Evolutionary conservation across 306 rosid species (phyloP), one percentile per base, ranked within the genome.

Genomic region (Cucumis cinereus): DNA sequence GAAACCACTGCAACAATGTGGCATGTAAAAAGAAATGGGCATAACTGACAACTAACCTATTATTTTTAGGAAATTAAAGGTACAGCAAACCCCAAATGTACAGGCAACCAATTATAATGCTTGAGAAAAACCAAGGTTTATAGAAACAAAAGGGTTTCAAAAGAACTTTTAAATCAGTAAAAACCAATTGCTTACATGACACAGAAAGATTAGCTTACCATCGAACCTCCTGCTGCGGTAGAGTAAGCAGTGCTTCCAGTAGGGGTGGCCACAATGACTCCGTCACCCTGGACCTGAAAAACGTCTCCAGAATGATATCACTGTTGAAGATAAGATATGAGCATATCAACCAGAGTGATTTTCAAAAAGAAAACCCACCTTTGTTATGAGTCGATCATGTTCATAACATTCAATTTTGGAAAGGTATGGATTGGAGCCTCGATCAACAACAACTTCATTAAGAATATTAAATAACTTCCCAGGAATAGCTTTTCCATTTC

Each of bases 161-260:
- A 20, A 8, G 8, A 43, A 23, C 74, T 15, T 70, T 47, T 14
- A 19, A 70, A 26, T 70, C 75, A 23, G 35, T 43, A 24, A 24
- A 43, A 70, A 28, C 26, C 17, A 45, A 47, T 24, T 24, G 75
- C 41, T 14, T 70, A 23, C 40, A 8, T 22, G 23, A 70, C 56
- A 70, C 6, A 14, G 49, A 41, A 23, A 54, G 33, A 74, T 7
- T 11, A 55, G 77, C 52, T 53, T 74, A 74, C 77, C 77, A 74
- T 74, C 24, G 99, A 94, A 83, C 99, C 99, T 79, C 97, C 99
- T 55, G 99, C 97, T 80, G 99, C 97, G 14, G 99, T 94, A 80
- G 98, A 90, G 88, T 92, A 94, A 78, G 99, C 98, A 58, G 99
- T 94, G 80, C 99, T 94, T 85, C 99, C 99, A 2, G 99, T 94